A percentile compares a stretch with the other conserved stretches of the same genome.
Evolutionary conservation across 2,329 filamentous ascomycete species (phyloP).

Genomic region (Pyricularia sp.): DNA sequence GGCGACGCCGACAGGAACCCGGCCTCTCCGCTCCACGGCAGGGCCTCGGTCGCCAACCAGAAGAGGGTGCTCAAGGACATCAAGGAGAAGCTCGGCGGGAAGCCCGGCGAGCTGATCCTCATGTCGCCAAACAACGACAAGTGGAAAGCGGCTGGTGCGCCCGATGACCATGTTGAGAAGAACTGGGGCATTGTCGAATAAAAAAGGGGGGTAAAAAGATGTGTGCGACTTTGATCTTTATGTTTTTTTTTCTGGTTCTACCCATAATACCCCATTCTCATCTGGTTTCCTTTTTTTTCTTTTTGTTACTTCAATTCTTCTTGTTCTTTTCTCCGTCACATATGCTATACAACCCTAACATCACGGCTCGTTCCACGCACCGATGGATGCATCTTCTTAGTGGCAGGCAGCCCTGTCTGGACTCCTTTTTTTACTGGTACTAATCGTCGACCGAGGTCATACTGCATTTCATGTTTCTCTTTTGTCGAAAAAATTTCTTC

Average conservation of each 20-base stretch:
- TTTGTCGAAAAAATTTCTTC: too few species aligned
- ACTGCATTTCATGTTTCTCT: too few species aligned
- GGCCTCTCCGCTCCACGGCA: slow-evolving; percentile 36
- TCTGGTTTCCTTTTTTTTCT: neutral
- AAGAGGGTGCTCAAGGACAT: slow-evolving; percentile 51
- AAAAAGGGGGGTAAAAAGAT: too few species aligned
- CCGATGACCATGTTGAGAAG: slow-evolving; percentile 52
- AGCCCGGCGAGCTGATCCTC: slow-evolving; percentile 43
- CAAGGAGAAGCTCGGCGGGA: slow-evolving; percentile 38
- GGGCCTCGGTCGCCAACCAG: slow-evolving; percentile 42
- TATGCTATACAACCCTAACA: neutral
- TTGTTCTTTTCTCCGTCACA: neutral
- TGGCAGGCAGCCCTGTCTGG: neutral
- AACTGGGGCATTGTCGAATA: slow-evolving; percentile 52
- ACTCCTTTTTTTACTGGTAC: neutral
- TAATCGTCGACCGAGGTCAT: neutral
- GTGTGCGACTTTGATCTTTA: neutral
- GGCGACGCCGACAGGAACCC: neutral
- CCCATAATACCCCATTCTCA: neutral
- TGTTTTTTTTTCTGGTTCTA: neutral
- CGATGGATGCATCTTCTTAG: neutral
- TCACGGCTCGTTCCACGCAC: neutral
- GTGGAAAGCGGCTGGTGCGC: slow-evolving; percentile 57
- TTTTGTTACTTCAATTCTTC: neutral
- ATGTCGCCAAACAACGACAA: slow-evolving; percentile 69